These are phyloP conservation scores for Knoxdaviesia proteae DNA, from an alignment of 2,329 filamentous ascomycete species.

Conservation along the genomic window DNA sequence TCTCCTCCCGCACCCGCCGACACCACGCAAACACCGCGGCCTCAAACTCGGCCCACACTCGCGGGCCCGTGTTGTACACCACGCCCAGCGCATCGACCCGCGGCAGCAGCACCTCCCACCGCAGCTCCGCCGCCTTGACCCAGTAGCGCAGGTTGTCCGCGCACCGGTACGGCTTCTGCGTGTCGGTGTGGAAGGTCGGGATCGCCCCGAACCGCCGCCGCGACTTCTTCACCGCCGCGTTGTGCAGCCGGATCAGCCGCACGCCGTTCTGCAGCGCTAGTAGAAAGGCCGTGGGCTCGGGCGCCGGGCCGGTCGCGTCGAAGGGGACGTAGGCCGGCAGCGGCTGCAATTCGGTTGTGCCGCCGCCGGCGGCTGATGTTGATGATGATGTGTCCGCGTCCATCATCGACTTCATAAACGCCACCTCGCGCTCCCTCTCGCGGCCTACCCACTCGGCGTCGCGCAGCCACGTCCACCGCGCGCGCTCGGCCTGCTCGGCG, in stretches of 20 bases:
- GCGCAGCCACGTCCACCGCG: constrained; percentile 61
- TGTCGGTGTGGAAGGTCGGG: constrained; percentile 75
- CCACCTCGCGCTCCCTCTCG: constrained; percentile 59
- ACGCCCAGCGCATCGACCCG: constrained; percentile 71
- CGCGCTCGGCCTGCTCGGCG: constrained; percentile 46
- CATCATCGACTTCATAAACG: constrained; percentile 60
- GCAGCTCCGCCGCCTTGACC: constrained; percentile 85
- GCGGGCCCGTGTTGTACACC: constrained; percentile 49
- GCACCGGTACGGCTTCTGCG: constrained; percentile 79
- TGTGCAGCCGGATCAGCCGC: constrained; percentile 70
- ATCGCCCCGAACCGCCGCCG: constrained; percentile 77
- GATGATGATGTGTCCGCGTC: constrained; percentile 17
- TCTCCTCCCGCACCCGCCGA: constrained; percentile 60
- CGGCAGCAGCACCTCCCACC: constrained; percentile 64
- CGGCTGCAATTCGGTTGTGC: constrained; percentile 8
- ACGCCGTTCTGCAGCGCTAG: constrained; percentile 56
- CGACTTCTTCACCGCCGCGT: constrained; percentile 68
- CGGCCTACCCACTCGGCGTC: constrained; percentile 53
- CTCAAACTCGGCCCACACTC: constrained; percentile 68
- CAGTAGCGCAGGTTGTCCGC: constrained; percentile 91
- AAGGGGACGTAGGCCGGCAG: constrained; percentile 47
- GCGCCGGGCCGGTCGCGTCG: constrained; percentile 10
- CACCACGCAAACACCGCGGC: constrained; percentile 69
- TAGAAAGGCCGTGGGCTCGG: constrained; percentile 49
- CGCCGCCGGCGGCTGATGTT: background rate